Evolutionary conservation across 2,329 filamentous ascomycete genomes (phyloP), one percentile per base, ranked within the genome.

Genomic region (Xylariaceae sp.): DNA sequence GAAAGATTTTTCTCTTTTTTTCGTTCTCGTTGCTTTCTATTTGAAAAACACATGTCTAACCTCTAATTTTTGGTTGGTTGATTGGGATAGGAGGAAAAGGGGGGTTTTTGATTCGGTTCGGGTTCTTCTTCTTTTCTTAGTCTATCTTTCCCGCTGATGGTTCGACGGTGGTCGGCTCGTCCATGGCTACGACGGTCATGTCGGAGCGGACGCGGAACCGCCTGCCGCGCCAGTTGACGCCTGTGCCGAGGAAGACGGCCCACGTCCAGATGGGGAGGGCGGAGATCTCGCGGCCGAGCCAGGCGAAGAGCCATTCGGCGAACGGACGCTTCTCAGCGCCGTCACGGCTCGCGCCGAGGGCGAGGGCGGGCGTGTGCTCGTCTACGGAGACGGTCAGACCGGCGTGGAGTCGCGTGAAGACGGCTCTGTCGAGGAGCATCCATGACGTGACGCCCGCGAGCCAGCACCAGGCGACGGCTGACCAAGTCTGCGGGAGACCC

Each of bases 241-340:
- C 93, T 1, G 88, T 85, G 0, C 94, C 94, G n/a, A 93, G 88
- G 67, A 90, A 84, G 17, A 97, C 89, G 0, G 94, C 94, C 84
- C 88, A 92, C 0, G 85, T 77, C 94, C 94, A 99, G 60, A 99
- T 88, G 0, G 92, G 92, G 51, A 96, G 77, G 0, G 94, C 92
- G 7, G 97, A 78, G 0, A 84, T 65, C 74, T 99, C 94, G 37
- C 94, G 81, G 0, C 89, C 91, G 0, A 96, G 67, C 94, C 95
- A 99, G 0, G 92, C 89, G 4, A 81, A 72, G 3, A 94, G 70
- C 89, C 92, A 99, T 64, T 89, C 81, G 0, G 73, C 64, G 58
- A 94, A 88, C 0, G 80, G 75, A 44, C 89, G 79, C 74, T 76
- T 61, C 69, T 78, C 72, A 57, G 76, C 69, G 44, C 77, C 69